These are phyloP conservation scores for Cyclostephanos tholiformis DNA, from an alignment of 108 stramenopile species.

Conservation along the genomic window DNA sequence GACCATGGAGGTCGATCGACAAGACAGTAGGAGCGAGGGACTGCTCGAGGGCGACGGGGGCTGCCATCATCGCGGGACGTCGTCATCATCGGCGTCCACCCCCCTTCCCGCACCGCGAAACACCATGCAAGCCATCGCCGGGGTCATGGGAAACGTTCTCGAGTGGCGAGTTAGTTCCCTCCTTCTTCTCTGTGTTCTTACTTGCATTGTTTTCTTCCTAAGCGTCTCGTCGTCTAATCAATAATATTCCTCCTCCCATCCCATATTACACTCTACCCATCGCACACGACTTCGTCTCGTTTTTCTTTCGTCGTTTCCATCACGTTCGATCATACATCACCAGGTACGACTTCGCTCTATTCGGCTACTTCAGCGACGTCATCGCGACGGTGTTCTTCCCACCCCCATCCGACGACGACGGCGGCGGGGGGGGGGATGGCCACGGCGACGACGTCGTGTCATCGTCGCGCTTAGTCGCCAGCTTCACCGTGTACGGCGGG, in stretches of 20 bases:
- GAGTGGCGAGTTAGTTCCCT: neutral
- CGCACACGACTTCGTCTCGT: neutral
- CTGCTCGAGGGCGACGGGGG: too few relatives aligned
- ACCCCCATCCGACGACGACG: slow-evolving; percentile 23
- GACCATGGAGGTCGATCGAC: too few relatives aligned
- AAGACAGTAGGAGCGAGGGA: too few relatives aligned
- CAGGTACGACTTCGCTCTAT: slow-evolving; percentile 72
- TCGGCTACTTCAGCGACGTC: slow-evolving; percentile 67
- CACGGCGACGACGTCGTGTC: slow-evolving; percentile 28
- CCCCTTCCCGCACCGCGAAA: neutral
- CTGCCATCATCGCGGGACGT: too few relatives aligned
- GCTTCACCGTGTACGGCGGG: slow-evolving; percentile 86
- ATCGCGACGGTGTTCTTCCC: slow-evolving; percentile 71
- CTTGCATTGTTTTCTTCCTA: too few relatives aligned
- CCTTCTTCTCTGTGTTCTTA: too few relatives aligned
- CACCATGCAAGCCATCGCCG: neutral
- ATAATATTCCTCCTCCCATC: neutral
- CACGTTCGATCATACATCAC: too few relatives aligned
- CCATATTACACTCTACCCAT: neutral
- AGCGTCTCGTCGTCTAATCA: neutral
- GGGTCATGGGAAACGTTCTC: neutral
- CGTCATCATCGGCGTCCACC: neutral
- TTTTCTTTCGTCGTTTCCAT: neutral
- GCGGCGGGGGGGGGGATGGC: too few relatives aligned
- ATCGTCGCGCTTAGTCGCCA: slow-evolving; percentile 56